phyloP scores from a whole-genome alignment of 805 yeast species.

The Nakazawaea laoshanensis region DNA sequence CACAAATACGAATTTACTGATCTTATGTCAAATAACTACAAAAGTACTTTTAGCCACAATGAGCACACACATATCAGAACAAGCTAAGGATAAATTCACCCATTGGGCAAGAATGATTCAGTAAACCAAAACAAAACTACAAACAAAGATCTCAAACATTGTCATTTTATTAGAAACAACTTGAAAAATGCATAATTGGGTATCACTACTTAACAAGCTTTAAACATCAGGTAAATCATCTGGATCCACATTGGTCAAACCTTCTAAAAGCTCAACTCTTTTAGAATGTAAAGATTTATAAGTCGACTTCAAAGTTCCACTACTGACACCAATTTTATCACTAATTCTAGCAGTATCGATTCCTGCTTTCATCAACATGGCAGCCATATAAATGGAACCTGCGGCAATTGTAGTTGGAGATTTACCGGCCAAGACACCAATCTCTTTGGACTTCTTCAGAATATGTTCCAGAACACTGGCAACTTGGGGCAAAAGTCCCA shows the following conservation, averaged over 20 bases:
- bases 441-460: slow-evolving; percentile 82
- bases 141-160: too few relatives aligned
- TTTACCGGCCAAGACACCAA: slow-evolving; percentile 91
- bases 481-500: slow-evolving; percentile 78
- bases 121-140: too few relatives aligned
- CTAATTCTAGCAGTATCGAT: slow-evolving; percentile 75
- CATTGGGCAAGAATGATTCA: too few relatives aligned
- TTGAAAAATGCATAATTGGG: too few relatives aligned
- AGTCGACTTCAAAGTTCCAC: slow-evolving; percentile 92
- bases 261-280: slow-evolving; percentile 14
- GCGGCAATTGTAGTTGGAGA: slow-evolving; percentile 98
- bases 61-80: too few relatives aligned
- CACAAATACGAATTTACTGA: too few relatives aligned
- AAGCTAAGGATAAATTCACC: too few relatives aligned
- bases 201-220: neutral
- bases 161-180: too few relatives aligned
- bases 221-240: slow-evolving; percentile 10
- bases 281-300: slow-evolving; percentile 77
- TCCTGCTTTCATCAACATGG: slow-evolving; percentile 75
- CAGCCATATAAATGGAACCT: slow-evolving; percentile 91
- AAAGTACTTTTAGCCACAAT: too few relatives aligned
- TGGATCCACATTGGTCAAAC: slow-evolving; percentile 6
- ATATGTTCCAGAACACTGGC: slow-evolving; percentile 91
- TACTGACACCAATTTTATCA: slow-evolving; percentile 91
- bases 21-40: too few relatives aligned